Conservation (phyloP, 2,329 filamentous ascomycete species). For the Teratosphaeria pseudoeucalypti region DNA sequence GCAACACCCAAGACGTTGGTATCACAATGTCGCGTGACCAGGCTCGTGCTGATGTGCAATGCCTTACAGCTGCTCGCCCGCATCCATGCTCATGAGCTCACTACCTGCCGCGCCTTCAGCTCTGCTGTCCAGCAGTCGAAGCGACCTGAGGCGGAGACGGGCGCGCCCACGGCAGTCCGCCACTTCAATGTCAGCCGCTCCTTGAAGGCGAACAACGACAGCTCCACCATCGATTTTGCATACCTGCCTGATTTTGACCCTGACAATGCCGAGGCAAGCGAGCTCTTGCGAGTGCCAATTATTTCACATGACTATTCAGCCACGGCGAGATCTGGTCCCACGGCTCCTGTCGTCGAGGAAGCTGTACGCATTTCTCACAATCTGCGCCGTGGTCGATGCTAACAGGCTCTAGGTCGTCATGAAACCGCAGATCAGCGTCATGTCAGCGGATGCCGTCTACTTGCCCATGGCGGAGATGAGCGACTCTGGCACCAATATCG, state of each 20-base stretch:
- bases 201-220: conserved; percentile 47
- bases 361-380: neutral
- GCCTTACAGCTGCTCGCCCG: conserved; percentile 38
- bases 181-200: conserved; percentile 53
- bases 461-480: conserved; percentile 49
- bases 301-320: conserved; percentile 16
- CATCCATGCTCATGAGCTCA: conserved; percentile 43
- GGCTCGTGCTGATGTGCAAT: neutral
- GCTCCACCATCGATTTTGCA: conserved; percentile 53
- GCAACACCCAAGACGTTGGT: conserved; percentile 41
- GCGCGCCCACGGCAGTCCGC: conserved; percentile 28
- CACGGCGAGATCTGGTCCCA: conserved; percentile 8
- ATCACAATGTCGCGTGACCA: neutral
- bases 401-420: conserved; percentile 30
- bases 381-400: neutral
- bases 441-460: conserved; percentile 39
- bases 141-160: conserved; percentile 25
- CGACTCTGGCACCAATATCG: conserved; percentile 47
- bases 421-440: conserved; percentile 48
- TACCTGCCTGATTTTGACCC: conserved; percentile 45
- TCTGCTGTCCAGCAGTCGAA: conserved; percentile 41
- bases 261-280: conserved; percentile 9
- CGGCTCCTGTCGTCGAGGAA: neutral
- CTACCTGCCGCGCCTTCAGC: conserved; percentile 44
- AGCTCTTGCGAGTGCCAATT: conserved; percentile 23